Conservation (phyloP, 1,139 yeast genomes). For the Suhomyces coccinellae region DNA sequence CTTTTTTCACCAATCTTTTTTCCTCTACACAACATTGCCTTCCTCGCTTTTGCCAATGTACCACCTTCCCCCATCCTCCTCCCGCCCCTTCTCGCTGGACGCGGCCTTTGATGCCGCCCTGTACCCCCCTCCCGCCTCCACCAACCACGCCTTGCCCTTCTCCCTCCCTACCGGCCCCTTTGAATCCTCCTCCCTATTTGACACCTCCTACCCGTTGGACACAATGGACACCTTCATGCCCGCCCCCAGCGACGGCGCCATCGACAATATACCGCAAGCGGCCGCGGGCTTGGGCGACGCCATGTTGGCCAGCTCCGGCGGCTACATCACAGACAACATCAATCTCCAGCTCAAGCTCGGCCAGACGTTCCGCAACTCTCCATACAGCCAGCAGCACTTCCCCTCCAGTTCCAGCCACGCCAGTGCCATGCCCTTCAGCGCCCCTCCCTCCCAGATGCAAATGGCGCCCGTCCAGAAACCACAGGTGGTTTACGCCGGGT, state of each 20-base stretch:
- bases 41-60: not conserved
- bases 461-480: conserved; percentile 2
- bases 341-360: conserved; percentile 17
- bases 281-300: too few species aligned
- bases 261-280: not conserved
- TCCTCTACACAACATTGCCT: not conserved
- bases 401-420: not conserved
- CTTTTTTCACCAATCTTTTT: not conserved
- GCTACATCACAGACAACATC: conserved; percentile 13
- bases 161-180: not conserved
- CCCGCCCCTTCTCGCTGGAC: not conserved
- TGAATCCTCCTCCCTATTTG: not conserved
- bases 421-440: not conserved
- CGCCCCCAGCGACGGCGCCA: not conserved
- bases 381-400: not conserved
- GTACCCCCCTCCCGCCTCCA: not conserved
- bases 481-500: conserved; percentile 3
- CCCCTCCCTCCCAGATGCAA: conserved; percentile 4
- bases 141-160: not conserved
- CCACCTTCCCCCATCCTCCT: not conserved
- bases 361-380: conserved; percentile 4
- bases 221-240: not conserved
- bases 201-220: not conserved
- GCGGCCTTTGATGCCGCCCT: not conserved
- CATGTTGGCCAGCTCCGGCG: not conserved